Percentiles rank a stretch among this genome's conserved stretches.
Conservation (phyloP, 345 rosid species). For the Raphanus sativus region DNA sequence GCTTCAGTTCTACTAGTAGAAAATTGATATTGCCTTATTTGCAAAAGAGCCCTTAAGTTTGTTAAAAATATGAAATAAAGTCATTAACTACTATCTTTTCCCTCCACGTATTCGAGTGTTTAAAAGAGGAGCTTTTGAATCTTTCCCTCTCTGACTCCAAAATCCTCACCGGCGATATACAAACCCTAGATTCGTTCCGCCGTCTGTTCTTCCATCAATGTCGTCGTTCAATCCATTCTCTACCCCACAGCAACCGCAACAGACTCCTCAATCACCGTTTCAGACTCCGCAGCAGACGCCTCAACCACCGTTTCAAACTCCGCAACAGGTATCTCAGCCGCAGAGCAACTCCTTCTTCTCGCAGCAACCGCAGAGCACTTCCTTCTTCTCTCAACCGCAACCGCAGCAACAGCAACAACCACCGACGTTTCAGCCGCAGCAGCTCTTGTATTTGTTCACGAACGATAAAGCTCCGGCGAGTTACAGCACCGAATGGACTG, state of each 20-base stretch:
- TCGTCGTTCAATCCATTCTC: constrained; percentile 51
- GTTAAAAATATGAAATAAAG: background rate
- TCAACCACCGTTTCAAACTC: too few relatives aligned
- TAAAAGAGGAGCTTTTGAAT: constrained; percentile 17
- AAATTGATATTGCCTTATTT: background rate
- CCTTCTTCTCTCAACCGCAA: constrained; percentile 46
- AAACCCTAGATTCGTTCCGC: constrained; percentile 32
- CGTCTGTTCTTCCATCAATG: constrained; percentile 42
- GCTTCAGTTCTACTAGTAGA: background rate
- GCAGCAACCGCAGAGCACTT: constrained; percentile 37
- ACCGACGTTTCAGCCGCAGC: constrained; percentile 43
- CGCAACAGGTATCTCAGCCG: constrained; percentile 14
- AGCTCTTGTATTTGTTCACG: constrained; percentile 64
- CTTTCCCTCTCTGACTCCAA: background rate
- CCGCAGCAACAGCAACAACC: constrained; percentile 35
- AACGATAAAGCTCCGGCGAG: constrained; percentile 80
- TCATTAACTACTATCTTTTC: background rate
- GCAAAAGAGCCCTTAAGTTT: background rate
- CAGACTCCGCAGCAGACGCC: constrained; percentile 4
- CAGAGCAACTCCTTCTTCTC: constrained; percentile 18
- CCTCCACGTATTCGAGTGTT: background rate
- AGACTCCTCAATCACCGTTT: constrained; percentile 31
- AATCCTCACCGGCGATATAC: constrained; percentile 20
- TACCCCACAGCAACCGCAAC: constrained; percentile 67
- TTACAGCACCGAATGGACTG: constrained; percentile 91